These are phyloP conservation scores for Gnomoniopsis sp. DNA, from an alignment of 2,329 filamentous ascomycete species.

Conservation along the genomic window DNA sequence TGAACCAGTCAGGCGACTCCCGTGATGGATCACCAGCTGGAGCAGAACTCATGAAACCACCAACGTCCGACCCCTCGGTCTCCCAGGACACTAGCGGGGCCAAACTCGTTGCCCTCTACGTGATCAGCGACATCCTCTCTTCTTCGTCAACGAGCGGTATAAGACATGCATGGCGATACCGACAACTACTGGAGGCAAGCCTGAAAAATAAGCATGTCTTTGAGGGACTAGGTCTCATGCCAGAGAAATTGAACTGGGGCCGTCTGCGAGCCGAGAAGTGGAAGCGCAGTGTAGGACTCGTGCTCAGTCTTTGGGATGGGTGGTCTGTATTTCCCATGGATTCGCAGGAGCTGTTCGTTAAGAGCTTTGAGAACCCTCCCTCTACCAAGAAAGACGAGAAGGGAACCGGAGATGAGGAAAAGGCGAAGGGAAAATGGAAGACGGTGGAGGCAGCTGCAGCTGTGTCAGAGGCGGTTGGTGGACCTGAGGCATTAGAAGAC, in stretches of 20 bases:
- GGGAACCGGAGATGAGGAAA: slow-evolving; percentile 34
- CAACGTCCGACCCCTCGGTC: slow-evolving; percentile 36
- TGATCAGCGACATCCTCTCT: slow-evolving; percentile 73
- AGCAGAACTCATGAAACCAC: slow-evolving; percentile 31
- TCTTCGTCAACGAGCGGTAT: slow-evolving; percentile 73
- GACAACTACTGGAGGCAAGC: slow-evolving; percentile 73
- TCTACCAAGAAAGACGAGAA: slow-evolving; percentile 34
- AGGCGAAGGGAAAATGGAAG: slow-evolving; percentile 46
- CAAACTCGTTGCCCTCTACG: slow-evolving; percentile 77
- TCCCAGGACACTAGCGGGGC: slow-evolving; percentile 63
- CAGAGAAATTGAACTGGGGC: slow-evolving; percentile 73
- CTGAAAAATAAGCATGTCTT: slow-evolving; percentile 69
- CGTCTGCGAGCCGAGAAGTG: slow-evolving; percentile 79
- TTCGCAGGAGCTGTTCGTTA: slow-evolving; percentile 67
- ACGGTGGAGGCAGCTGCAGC: slow-evolving; percentile 39
- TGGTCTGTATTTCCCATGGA: slow-evolving; percentile 72
- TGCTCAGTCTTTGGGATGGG: slow-evolving; percentile 69
- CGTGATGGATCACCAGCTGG: slow-evolving; percentile 33
- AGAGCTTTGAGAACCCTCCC: slow-evolving; percentile 69
- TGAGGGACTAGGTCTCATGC: slow-evolving; percentile 69
- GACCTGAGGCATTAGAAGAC: slow-evolving; percentile 17
- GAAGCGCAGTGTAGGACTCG: slow-evolving; percentile 69
- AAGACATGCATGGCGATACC: slow-evolving; percentile 82
- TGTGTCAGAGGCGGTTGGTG: slow-evolving; percentile 10
- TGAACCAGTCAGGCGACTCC: slow-evolving; percentile 33